These are phyloP conservation scores for Orychophragmus violaceus DNA, from an alignment of 345 rosid species.

Conservation along the genomic window DNA sequence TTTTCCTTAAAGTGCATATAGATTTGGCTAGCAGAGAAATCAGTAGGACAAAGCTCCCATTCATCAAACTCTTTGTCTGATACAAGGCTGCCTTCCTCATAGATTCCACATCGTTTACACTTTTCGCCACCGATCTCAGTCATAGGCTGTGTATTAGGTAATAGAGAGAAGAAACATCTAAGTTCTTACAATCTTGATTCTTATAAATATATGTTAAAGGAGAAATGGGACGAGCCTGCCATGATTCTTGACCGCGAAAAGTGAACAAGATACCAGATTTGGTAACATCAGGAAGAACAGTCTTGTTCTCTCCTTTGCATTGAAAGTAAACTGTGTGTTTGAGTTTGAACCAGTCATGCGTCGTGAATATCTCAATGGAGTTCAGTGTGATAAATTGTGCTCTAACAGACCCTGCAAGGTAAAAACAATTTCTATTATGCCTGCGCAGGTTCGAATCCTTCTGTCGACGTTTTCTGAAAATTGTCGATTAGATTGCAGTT, in stretches of 20 bases:
- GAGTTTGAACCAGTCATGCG: conserved; percentile 46
- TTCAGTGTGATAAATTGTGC: conserved; percentile 45
- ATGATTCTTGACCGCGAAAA: conserved; percentile 66
- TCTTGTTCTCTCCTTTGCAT: conserved; percentile 57
- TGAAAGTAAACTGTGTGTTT: conserved; percentile 53
- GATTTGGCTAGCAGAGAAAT: conserved; percentile 54
- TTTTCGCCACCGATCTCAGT: conserved; percentile 48
- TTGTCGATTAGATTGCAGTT: no score
- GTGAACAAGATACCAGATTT: conserved; percentile 26
- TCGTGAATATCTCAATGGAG: conserved; percentile 44
- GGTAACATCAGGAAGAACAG: conserved; percentile 51
- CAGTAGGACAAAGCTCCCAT: conserved; percentile 90
- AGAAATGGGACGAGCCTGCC: conserved; percentile 48
- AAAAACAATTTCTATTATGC: neutral
- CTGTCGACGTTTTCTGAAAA: conserved; percentile 88
- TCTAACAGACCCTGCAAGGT: conserved; percentile 25
- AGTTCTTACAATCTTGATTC: neutral
- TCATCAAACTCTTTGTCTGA: conserved; percentile 70
- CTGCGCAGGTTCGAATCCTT: conserved; percentile 87
- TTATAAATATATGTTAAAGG: neutral
- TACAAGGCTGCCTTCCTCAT: conserved; percentile 53
- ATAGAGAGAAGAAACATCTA: neutral
- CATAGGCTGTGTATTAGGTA: conserved; percentile 61
- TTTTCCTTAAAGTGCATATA: conserved; percentile 42
- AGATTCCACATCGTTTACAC: conserved; percentile 92